A percentile compares a stretch with the other conserved stretches of the same genome.
Conservation (phyloP, 768 basidiomycete genomes). For the Gloeophyllum trabeum region DNA sequence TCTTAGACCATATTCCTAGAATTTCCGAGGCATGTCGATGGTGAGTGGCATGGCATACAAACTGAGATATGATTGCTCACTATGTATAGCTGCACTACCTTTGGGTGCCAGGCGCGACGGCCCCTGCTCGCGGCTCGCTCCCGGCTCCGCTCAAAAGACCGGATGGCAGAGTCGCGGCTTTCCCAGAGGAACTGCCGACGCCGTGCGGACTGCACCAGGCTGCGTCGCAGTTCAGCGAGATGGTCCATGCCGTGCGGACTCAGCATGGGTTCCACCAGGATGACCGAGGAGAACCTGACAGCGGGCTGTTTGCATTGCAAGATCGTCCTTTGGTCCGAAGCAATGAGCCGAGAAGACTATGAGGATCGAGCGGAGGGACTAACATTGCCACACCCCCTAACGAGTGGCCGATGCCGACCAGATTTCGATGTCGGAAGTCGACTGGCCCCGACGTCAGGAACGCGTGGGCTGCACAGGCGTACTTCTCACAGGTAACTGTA, state of each 20-base stretch:
- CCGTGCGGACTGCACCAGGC: constrained; percentile 34
- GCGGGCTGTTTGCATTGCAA: constrained; percentile 35
- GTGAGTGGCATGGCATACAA: constrained; percentile 22
- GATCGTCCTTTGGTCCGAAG: constrained; percentile 29
- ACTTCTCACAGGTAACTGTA: constrained; percentile 54
- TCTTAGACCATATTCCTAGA: constrained; percentile 37
- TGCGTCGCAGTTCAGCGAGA: constrained; percentile 26
- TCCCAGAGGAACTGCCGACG: constrained; percentile 44
- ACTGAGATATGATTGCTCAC: too few relatives aligned
- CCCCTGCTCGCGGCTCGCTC: constrained; percentile 11
- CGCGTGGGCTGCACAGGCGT: constrained; percentile 44
- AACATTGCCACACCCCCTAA: constrained; percentile 58
- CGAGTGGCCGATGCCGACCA: constrained; percentile 61
- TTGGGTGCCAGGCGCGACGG: constrained; percentile 37
- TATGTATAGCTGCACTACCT: constrained; percentile 40
- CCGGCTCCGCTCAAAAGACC: constrained; percentile 12
- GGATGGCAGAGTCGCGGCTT: constrained; percentile 28
- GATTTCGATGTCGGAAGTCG: constrained; percentile 35
- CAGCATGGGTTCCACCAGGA: constrained; percentile 58
- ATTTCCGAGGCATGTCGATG: too few relatives aligned
- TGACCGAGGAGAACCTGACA: constrained; percentile 35
- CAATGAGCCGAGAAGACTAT: constrained; percentile 2
- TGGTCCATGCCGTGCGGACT: constrained; percentile 35
- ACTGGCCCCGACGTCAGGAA: constrained; percentile 39
- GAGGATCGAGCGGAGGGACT: constrained; percentile 12